A percentile compares a stretch with the other conserved stretches of the same genome.
phyloP scores from a whole-genome alignment of 176 grass and related monocot genomes.

The Pontederia crassipes region DNA sequence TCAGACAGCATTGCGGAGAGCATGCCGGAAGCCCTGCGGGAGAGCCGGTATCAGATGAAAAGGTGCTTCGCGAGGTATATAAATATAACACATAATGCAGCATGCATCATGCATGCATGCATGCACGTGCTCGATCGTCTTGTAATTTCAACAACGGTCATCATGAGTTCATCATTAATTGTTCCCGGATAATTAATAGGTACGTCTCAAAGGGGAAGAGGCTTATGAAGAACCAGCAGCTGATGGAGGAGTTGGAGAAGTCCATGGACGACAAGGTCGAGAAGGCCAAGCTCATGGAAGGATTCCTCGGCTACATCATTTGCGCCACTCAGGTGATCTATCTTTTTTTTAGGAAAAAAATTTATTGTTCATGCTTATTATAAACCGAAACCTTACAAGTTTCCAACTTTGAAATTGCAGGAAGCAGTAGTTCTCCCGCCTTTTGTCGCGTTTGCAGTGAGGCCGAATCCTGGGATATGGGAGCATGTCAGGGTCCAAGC shows the following conservation, averaged over 20 bases:
- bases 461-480: conserved; percentile 83
- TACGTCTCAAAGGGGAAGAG: conserved; percentile 80
- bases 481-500: conserved; percentile 79
- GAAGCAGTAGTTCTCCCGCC: conserved; percentile 90
- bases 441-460: conserved; percentile 62
- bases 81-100: background rate
- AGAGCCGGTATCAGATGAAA: conserved; percentile 99
- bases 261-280: conserved; percentile 85
- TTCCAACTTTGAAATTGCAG: conserved; percentile 16
- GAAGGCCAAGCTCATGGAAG: conserved; percentile 70
- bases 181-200: conserved; percentile 14
- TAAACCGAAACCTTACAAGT: background rate
- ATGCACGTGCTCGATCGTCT: too few species aligned
- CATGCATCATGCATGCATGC: background rate
- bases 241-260: conserved; percentile 78
- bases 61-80: conserved; percentile 44
- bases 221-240: conserved; percentile 77
- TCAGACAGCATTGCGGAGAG: conserved; percentile 66
- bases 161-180: too few species aligned
- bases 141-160: background rate
- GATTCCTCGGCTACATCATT: conserved; percentile 81
- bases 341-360: background rate
- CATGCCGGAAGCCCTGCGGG: conserved; percentile 72
- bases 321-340: conserved; percentile 67
- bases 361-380: background rate